These are phyloP conservation scores for Rhododendron ferrugineum DNA, from an alignment of 148 eudicot species.

Conservation along the genomic window DNA sequence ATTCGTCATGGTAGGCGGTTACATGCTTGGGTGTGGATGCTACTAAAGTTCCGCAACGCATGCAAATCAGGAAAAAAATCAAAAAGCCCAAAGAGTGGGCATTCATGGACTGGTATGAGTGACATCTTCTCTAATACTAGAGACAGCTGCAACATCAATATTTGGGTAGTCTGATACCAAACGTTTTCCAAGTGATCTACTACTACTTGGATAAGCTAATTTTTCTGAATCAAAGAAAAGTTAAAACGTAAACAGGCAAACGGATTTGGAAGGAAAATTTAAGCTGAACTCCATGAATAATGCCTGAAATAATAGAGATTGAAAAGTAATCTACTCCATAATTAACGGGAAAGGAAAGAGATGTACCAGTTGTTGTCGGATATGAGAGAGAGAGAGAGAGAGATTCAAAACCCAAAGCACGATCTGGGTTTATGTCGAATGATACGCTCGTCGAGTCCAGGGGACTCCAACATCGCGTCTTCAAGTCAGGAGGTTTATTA, in stretches of 20 bases:
- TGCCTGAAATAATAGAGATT: not conserved
- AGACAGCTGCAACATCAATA: not conserved
- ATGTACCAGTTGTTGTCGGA: too few species aligned
- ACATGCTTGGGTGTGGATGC: not conserved
- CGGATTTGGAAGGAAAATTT: not conserved
- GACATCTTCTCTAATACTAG: not conserved
- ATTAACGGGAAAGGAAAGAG: too few species aligned
- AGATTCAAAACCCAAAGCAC: too few species aligned
- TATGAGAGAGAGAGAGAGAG: too few species aligned
- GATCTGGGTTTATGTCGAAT: too few species aligned
- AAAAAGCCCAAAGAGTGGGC: not conserved
- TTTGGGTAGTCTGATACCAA: too few species aligned
- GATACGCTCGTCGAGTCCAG: too few species aligned
- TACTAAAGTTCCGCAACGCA: not conserved
- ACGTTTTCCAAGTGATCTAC: not conserved
- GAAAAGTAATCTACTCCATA: too few species aligned
- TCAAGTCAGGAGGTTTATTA: too few species aligned
- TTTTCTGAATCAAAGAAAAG: not conserved
- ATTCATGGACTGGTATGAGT: not conserved
- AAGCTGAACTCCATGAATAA: not conserved
- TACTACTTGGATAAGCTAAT: not conserved
- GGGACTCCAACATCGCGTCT: too few species aligned
- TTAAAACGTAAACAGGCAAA: not conserved
- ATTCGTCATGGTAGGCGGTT: not conserved
- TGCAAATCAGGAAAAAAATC: not conserved